These are phyloP conservation scores for Cladosporium sp. DNA, from an alignment of 2,329 filamentous ascomycete species.

Conservation along the genomic window DNA sequence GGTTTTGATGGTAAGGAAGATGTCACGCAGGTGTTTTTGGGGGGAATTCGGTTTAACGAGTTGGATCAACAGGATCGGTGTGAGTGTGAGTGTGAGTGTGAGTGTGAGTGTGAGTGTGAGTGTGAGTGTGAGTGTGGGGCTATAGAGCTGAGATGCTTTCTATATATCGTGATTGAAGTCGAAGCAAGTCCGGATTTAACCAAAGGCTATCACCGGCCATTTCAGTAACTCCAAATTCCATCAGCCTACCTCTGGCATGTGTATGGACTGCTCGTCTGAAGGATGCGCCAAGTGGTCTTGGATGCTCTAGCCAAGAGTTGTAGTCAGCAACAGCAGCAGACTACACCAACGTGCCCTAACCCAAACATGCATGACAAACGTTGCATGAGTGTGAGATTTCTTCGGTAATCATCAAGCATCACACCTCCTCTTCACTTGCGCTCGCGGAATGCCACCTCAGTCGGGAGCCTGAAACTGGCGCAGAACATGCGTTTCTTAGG, in stretches of 20 bases:
- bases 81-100: neutral
- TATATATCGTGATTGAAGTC: neutral
- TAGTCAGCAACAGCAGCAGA: neutral
- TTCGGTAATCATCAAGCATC: neutral
- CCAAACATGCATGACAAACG: neutral
- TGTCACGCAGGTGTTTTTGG: neutral
- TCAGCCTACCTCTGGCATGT: neutral
- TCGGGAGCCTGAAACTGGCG: conserved; percentile 82
- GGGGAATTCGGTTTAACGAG: no score
- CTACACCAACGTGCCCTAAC: neutral
- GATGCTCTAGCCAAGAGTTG: neutral
- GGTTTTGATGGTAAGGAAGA: neutral
- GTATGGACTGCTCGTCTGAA: neutral
- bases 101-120: neutral
- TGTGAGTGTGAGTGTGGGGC: neutral
- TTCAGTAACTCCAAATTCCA: neutral
- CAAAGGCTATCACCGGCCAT: neutral
- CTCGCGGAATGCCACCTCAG: conserved; percentile 73
- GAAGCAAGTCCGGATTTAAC: neutral
- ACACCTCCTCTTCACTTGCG: neutral
- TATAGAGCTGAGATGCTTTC: neutral
- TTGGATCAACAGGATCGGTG: neutral
- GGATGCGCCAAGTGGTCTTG: neutral
- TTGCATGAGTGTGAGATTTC: neutral
- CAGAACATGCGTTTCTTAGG: conserved; percentile 97